A percentile compares a stretch with the other conserved stretches of the same genome.
Conservation (phyloP, 805 yeast species). For the Nakazawaea ishiwadae region DNA sequence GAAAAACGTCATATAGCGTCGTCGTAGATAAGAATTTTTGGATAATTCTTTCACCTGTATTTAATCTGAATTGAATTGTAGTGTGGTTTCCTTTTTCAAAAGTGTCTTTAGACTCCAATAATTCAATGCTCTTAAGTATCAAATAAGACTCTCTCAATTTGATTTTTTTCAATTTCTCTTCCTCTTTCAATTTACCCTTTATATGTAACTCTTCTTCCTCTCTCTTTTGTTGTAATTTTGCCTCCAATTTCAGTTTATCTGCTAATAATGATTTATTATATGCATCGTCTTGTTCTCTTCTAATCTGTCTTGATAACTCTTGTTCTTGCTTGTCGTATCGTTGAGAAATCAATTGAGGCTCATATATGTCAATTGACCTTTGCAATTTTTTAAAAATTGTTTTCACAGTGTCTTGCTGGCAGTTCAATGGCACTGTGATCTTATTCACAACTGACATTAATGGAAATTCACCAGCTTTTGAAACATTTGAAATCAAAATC, state of each 20-base stretch:
- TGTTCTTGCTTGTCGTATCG: conserved; percentile 58
- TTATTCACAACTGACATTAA: conserved; percentile 45
- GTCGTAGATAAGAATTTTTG: conserved; percentile 36
- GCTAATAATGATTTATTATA: conserved; percentile 54
- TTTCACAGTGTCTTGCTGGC: conserved; percentile 14
- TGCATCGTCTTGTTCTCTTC: conserved; percentile 63
- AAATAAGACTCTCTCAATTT: conserved; percentile 21
- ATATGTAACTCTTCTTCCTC: conserved; percentile 20
- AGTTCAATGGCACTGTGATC: conserved; percentile 17
- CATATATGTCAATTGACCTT: conserved; percentile 46
- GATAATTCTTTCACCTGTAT: conserved; percentile 46
- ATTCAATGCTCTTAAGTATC: conserved; percentile 15
- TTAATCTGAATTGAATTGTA: conserved; percentile 49
- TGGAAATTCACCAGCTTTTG: conserved; percentile 43
- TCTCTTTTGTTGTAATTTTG: conserved; percentile 29
- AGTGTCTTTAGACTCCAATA: conserved; percentile 3
- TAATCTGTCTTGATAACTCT: conserved; percentile 50
- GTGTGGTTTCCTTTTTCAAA: conserved; percentile 28
- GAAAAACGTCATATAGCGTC: conserved; percentile 43
- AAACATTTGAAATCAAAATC: conserved; percentile 49
- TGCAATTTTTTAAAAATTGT: conserved; percentile 32
- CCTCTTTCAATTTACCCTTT: conserved; percentile 16
- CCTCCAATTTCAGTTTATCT: conserved; percentile 50
- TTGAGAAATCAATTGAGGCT: conserved; percentile 56
- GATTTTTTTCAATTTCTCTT: conserved; percentile 13